Percentiles rank a stretch among this genome's conserved stretches.
phyloP scores from a whole-genome alignment of 2,329 filamentous ascomycete genomes.

The Passalora sequoiae region DNA sequence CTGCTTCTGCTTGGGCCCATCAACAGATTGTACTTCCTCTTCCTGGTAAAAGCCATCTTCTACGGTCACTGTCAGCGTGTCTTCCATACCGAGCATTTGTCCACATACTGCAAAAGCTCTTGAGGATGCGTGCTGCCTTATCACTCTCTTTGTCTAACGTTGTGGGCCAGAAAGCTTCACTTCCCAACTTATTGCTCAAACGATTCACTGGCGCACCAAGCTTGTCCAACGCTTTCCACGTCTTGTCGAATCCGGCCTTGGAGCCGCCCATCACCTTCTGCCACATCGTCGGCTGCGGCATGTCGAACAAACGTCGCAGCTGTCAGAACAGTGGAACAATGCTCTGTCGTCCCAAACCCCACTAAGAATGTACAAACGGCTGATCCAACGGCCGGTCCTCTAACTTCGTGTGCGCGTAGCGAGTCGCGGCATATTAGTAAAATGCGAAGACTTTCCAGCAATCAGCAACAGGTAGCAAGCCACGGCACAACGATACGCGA shows the following conservation, averaged over 20 bases:
- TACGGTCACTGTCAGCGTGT: slow-evolving; percentile 24
- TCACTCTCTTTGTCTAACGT: slow-evolving; percentile 84
- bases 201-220: slow-evolving; percentile 67
- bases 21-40: slow-evolving; percentile 42
- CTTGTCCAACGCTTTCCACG: slow-evolving; percentile 63
- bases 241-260: slow-evolving; percentile 69
- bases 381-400: background rate
- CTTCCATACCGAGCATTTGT: background rate
- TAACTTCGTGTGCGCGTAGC: background rate
- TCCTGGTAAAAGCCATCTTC: slow-evolving; percentile 65
- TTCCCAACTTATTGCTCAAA: slow-evolving; percentile 73
- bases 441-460: too few species aligned
- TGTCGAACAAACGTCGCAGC: slow-evolving; percentile 1
- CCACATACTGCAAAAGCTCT: slow-evolving; percentile 77
- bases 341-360: background rate
- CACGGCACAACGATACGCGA: too few species aligned
- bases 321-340: slow-evolving; percentile 1
- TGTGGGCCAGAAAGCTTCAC: slow-evolving; percentile 79
- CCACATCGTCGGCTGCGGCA: slow-evolving; percentile 42
- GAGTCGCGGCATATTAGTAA: background rate
- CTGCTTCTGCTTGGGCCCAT: slow-evolving; percentile 56
- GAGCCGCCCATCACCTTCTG: slow-evolving; percentile 50
- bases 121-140: slow-evolving; percentile 82
- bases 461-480: too few species aligned
- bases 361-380: background rate